These are phyloP conservation scores for Dorcoceras hygrometricum DNA, from an alignment of 257 asterid species.

Conservation along the genomic window DNA sequence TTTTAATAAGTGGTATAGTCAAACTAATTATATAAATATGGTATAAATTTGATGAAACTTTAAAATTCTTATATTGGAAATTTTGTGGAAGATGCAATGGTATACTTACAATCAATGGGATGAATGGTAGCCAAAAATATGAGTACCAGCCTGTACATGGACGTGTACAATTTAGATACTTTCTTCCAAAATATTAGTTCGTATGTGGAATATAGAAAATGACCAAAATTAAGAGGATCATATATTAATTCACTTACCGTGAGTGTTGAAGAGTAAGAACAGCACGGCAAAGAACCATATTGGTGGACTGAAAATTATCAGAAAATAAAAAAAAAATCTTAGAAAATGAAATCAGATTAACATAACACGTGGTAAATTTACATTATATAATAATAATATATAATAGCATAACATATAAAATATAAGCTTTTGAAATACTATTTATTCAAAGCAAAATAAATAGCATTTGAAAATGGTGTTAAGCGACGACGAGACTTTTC, in stretches of 20 bases:
- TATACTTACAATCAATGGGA: conserved; percentile 69
- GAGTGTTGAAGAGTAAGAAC: conserved; percentile 78
- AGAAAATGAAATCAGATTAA: not conserved
- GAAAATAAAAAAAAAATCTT: not conserved
- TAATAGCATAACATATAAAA: too few species aligned
- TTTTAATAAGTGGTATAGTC: too few species aligned
- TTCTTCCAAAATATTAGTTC: too few species aligned
- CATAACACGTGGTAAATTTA: not conserved
- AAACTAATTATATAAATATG: too few species aligned
- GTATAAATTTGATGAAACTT: not conserved
- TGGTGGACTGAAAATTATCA: conserved; percentile 56
- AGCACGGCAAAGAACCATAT: conserved; percentile 73
- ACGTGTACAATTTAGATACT: not conserved
- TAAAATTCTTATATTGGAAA: not conserved
- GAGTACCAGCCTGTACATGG: conserved; percentile 74
- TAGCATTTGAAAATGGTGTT: not conserved
- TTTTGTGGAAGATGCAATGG: too few species aligned
- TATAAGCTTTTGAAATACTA: too few species aligned
- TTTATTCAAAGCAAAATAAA: not conserved
- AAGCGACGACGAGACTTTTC: not conserved
- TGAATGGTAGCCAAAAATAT: conserved; percentile 79
- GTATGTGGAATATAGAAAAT: too few species aligned
- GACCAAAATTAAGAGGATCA: too few species aligned
- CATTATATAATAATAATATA: too few species aligned
- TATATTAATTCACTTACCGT: conserved; percentile 44